Base-by-base conservation (phyloP, 169 alveolate species). In the Plasmodium relictum region DNA sequence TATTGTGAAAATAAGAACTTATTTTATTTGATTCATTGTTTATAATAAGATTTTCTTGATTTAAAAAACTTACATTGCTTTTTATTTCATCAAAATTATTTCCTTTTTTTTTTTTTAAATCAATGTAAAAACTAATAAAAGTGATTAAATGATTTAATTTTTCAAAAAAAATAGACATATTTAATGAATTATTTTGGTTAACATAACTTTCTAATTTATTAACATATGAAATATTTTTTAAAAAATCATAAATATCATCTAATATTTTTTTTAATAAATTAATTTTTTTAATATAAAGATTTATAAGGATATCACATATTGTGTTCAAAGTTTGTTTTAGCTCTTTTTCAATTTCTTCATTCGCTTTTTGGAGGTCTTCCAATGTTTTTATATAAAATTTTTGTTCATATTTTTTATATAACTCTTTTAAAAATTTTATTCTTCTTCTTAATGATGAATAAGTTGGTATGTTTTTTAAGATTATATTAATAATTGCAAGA, bases 331-430 rank as follows among this genome's bases (percentile, higher is more conserved):
- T 78, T 66, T 78, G 74, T 63, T 78, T 78, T 18, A 78, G 8
- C 18, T 78, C 89, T 66, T 65, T 78, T 63, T 78, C 89, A 45
- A 78, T 78, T 63, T 78, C 89, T 4, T 78, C 89, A 65, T 58
- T 78, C 44, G 78, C 89, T 41, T 26, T n/a, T 50, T 41, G 62
- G 7, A 78, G 76, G n/a, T 78, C 78, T 20, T 78, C 18, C 0
- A 26, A 26, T 20, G 63, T 78, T 22, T 78, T 42, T 18, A 78
- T 22, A 56, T 20, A 44, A 78, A 31, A 78, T 78, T 52, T 78
- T 42, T 65, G 50, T 45, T 78, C 89, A 69, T 65, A 78, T 26
- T 78, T 78, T 65, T 78, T 78, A 78, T 63, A 78, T 12, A 65
- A 7, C 24, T 78, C 78, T 8, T 52, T 78, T 44, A 78, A 12